A percentile compares a stretch with the other conserved stretches of the same genome.
phyloP scores from a whole-genome alignment of 768 basidiomycete species.

The Exsudoporus frostii region DNA sequence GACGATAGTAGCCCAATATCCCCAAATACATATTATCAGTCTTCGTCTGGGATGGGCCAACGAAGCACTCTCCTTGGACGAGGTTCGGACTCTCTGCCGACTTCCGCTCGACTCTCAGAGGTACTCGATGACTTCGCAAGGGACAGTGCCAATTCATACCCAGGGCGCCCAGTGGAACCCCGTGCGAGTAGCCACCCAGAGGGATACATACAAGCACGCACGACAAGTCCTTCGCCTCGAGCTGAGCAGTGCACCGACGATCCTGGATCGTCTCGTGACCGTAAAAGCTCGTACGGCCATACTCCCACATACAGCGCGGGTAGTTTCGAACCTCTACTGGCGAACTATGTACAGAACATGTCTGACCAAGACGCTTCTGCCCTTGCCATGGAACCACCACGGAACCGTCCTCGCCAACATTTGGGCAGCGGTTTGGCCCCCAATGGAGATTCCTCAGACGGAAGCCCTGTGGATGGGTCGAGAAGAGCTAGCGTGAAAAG shows the following conservation, averaged over 20 bases:
- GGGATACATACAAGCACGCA: slow-evolving; percentile 47
- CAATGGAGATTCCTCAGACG: slow-evolving; percentile 13
- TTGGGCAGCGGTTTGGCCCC: neutral
- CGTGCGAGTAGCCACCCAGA: slow-evolving; percentile 14
- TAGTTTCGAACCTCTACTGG: slow-evolving; percentile 61
- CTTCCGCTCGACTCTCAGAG: slow-evolving; percentile 36
- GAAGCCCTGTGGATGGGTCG: slow-evolving; percentile 27
- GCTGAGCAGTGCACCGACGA: slow-evolving; percentile 18
- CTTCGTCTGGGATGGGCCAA: slow-evolving; percentile 37
- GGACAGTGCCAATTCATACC: slow-evolving; percentile 49
- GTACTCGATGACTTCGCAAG: slow-evolving; percentile 18
- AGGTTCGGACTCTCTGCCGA: slow-evolving; percentile 17
- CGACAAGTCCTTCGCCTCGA: slow-evolving; percentile 45
- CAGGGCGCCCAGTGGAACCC: slow-evolving; percentile 36
- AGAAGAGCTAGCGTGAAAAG: slow-evolving; percentile 22
- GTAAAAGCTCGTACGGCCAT: slow-evolving; percentile 38
- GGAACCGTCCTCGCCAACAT: slow-evolving; percentile 21
- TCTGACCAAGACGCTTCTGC: slow-evolving; percentile 19
- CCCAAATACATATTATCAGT: slow-evolving; percentile 18
- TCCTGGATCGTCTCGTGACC: slow-evolving; percentile 27
- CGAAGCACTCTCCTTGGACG: slow-evolving; percentile 30
- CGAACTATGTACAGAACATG: slow-evolving; percentile 36
- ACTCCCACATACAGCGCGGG: slow-evolving; percentile 49
- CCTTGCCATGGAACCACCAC: slow-evolving; percentile 26
- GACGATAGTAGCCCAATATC: slow-evolving; percentile 34